These are phyloP conservation scores for Pythium pyrilobum DNA, from an alignment of 352 stramenopile genomes.

Conservation along the genomic window DNA sequence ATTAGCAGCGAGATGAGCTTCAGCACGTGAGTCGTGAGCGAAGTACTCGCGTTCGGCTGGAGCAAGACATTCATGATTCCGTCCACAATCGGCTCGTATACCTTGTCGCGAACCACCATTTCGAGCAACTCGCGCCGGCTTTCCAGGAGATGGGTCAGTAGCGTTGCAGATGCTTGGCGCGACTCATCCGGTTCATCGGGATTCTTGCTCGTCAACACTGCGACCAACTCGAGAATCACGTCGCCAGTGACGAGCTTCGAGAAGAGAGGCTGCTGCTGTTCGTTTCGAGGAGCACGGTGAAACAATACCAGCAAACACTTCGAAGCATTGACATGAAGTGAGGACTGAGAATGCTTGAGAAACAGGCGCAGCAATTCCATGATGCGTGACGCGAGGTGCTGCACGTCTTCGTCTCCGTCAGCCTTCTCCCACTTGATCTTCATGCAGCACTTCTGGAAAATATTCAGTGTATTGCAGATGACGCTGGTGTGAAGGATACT, in stretches of 20 bases:
- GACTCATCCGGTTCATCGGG: conserved; percentile 65
- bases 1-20: conserved; percentile 54
- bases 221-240: conserved; percentile 49
- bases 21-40: conserved; percentile 33
- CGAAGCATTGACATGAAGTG: conserved; percentile 55
- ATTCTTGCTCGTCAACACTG: conserved; percentile 36
- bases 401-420: neutral
- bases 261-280: conserved; percentile 18
- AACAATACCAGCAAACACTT: conserved; percentile 69
- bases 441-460: conserved; percentile 71
- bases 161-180: conserved; percentile 48
- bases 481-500: conserved; percentile 54
- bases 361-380: conserved; percentile 38
- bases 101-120: conserved; percentile 46
- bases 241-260: conserved; percentile 41
- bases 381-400: conserved; percentile 34
- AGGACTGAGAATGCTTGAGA: conserved; percentile 49
- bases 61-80: conserved; percentile 20
- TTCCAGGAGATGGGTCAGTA: conserved; percentile 70
- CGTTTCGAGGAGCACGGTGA: conserved; percentile 32
- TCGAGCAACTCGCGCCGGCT: conserved; percentile 42
- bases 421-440: conserved; percentile 48
- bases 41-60: conserved; percentile 22
- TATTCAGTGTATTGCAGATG: conserved; percentile 47
- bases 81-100: conserved; percentile 57